Evolutionary conservation across 2,329 filamentous ascomycete species (phyloP), one percentile per base, ranked within the genome.

Genomic region (Sporothrix schenckii): DNA sequence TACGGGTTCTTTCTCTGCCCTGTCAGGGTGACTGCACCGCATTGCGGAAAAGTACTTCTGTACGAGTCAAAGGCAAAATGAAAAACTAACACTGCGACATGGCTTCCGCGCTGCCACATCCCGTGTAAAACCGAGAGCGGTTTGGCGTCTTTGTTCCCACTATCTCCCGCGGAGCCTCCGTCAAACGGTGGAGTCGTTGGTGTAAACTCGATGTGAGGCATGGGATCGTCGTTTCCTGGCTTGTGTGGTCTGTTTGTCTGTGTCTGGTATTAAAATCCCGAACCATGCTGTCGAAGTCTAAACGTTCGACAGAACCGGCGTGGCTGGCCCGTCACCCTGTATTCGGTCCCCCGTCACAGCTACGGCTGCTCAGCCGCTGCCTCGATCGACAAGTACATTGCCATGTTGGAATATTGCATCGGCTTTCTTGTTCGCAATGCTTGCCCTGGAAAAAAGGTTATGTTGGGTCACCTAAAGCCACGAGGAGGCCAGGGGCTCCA

Each of bases 311-410:
- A 27, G 16, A 41, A 24, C 14, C 14, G 19, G 24, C 41, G 27
- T 60, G 39, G 39, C 39, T 39, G 27, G 39, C 58, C 58, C 47
- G 39, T 27, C 63, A 21, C 30, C 63, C 44, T 16, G 61, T 65
- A 65, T 50, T 65, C 61, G 44, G 34, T 49, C 14, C 44, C 27
- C 21, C 24, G 19, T 30, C 60, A 47, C 41, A 63, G 2, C 58
- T 27, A 30, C 61, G 61, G 61, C 41, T 47, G 58, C 58, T 21
- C 21, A 63, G 58, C 58, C 39, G 39, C 58, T 39, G 39, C 58
- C 58, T 39, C 14, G 58, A 63, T 63, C 39, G 58, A 24, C 58
- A 44, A 47, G 16, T 4, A 13, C 58, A 3, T 47, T 19, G 19
- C 13, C 13, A 11, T 47, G 14, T 14, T 63, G n/a, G 24, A 21